Percentiles rank a stretch among this genome's conserved stretches.
These are phyloP conservation scores for Lentinus tigrinus DNA, from an alignment of 768 basidiomycete species.

Conservation along the genomic window DNA sequence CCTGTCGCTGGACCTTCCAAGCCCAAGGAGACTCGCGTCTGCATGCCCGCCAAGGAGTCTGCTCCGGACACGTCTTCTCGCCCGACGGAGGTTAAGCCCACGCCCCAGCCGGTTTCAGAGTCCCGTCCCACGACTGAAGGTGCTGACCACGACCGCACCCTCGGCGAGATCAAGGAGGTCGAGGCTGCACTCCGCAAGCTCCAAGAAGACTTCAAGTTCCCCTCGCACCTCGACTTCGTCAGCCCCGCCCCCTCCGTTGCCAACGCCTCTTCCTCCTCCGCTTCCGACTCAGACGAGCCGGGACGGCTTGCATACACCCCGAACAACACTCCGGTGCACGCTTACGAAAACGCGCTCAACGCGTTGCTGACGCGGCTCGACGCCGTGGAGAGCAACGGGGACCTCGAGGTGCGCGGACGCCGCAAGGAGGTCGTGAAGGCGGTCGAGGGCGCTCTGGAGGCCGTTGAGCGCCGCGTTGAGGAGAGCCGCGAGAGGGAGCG, in stretches of 20 bases:
- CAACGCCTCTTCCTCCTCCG: too few species aligned
- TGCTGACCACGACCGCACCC: conserved; percentile 29
- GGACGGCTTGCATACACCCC: conserved; percentile 54
- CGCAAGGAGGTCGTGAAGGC: conserved; percentile 54
- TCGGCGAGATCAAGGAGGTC: conserved; percentile 41
- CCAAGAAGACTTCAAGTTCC: conserved; percentile 40
- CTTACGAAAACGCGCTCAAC: conserved; percentile 60
- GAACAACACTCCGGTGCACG: conserved; percentile 58
- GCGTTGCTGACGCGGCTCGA: conserved; percentile 60
- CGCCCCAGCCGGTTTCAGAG: neutral
- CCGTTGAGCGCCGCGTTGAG: conserved; percentile 50
- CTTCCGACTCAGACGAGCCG: conserved; percentile 9
- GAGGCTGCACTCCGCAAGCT: conserved; percentile 39
- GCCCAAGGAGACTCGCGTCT: neutral
- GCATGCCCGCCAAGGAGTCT: neutral
- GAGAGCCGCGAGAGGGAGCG: conserved; percentile 34
- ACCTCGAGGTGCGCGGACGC: conserved; percentile 45
- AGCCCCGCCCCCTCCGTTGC: conserved; percentile 3
- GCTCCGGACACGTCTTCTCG: neutral
- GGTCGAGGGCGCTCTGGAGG: conserved; percentile 58
- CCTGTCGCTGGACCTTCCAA: conserved; percentile 4
- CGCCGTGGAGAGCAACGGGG: conserved; percentile 59
- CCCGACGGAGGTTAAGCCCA: neutral
- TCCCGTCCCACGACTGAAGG: conserved; percentile 20
- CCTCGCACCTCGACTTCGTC: conserved; percentile 32